These are phyloP conservation scores for Nannochloropsis granulata DNA, from an alignment of 108 stramenopile genomes.

Conservation along the genomic window DNA sequence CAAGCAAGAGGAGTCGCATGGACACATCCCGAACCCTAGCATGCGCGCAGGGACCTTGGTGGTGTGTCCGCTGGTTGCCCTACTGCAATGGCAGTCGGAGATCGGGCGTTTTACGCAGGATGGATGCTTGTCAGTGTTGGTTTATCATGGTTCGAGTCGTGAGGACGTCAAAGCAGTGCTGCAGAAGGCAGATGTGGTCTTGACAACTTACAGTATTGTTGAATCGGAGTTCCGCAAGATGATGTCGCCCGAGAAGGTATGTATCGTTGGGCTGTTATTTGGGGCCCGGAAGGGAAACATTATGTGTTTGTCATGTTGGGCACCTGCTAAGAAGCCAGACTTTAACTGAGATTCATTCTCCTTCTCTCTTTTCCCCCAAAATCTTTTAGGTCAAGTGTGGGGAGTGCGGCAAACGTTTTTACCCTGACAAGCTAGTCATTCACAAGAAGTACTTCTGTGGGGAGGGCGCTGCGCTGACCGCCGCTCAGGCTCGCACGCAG, in stretches of 20 bases:
- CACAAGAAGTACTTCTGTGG: constrained; percentile 84
- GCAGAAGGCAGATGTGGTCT: constrained; percentile 69
- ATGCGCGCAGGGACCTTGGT: constrained; percentile 65
- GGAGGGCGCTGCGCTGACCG: constrained; percentile 67
- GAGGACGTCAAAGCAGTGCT: constrained; percentile 48
- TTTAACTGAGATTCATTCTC: background rate
- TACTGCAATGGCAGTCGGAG: constrained; percentile 88
- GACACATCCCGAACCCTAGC: background rate
- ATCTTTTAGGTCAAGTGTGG: constrained; percentile 44
- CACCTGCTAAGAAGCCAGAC: background rate
- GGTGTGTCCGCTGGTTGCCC: constrained; percentile 82
- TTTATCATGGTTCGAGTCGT: constrained; percentile 70
- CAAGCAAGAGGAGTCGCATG: constrained; percentile 41
- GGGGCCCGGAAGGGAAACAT: too few relatives aligned
- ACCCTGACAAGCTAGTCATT: constrained; percentile 41
- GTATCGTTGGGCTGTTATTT: background rate
- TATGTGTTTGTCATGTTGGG: too few relatives aligned
- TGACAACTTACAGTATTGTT: constrained; percentile 91
- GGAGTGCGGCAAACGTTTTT: constrained; percentile 72
- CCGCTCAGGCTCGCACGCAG: constrained; percentile 69
- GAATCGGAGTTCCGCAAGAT: constrained; percentile 85
- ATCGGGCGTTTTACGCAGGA: constrained; percentile 74
- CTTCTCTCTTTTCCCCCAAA: background rate
- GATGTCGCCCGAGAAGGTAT: constrained; percentile 69
- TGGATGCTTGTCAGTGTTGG: constrained; percentile 55